Base-by-base conservation (phyloP, 805 yeast species). In the Candida mattraensis region DNA sequence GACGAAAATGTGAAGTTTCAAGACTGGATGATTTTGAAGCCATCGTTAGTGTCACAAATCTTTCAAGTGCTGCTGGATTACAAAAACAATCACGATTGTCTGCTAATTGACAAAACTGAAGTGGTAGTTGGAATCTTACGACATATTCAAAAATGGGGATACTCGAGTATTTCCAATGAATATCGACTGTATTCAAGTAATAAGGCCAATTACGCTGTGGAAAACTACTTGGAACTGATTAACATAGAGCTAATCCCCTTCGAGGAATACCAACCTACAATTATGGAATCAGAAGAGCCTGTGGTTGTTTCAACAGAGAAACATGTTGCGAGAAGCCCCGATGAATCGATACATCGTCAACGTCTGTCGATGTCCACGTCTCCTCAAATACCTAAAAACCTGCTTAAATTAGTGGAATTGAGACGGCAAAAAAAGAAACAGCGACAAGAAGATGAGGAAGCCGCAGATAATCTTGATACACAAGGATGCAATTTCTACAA, bases 91-190 rank as follows among this genome's bases (percentile, higher is more conserved):
- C 80, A 83, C 51, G 88, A 88, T 34, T 57, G 85, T 5, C 64
- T 91, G 28, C 58, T 91, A 10, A 78, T 93, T 15, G 98, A 93
- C 54, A 75, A 83, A 24, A 80, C 89, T 5, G 81, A 83, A 40
- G 77, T 93, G 9, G 70, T 89, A 13, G 76, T 87, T 8, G 96
- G 97, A 0, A 67, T 89, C 2, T 62, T 93, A 21, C 68, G 99
- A 33, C 80, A 83, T 55, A 68, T 89, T 24, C 93, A 87, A 60
- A 83, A 83, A 61, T 91, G 97, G 98, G 82, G 80, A 49, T 83
- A 83, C 54, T 78, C 89, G 16, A 81, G 94, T 13, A 78, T 91
- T 5, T 74, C 88, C 15, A 83, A 82, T 50, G 98, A 91, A 58
- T 93, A 87, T 60, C 67, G 96, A 35, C 69, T 85, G 7, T 85